phyloP scores from a whole-genome alignment of 2,329 filamentous ascomycete genomes.

The Magnaporthales sp. region DNA sequence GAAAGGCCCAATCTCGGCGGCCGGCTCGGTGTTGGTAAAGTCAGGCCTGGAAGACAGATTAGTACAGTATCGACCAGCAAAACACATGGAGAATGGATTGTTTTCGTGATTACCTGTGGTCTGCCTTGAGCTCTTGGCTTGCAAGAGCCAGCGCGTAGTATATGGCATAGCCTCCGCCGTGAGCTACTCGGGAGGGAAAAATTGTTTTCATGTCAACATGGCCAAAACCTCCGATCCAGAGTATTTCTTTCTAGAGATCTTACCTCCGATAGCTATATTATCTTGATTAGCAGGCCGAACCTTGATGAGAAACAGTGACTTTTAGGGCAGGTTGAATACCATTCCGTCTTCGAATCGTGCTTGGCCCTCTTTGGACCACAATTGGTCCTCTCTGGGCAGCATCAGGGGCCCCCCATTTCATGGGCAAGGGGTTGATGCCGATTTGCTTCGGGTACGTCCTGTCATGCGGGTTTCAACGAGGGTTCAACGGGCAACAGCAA shows the following conservation, averaged over 20 bases:
- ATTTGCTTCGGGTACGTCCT: constrained; percentile 88
- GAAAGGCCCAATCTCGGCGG: constrained; percentile 81
- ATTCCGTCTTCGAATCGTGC: constrained; percentile 73
- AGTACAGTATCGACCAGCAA: background rate
- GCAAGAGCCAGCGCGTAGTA: constrained; percentile 92
- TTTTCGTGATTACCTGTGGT: constrained; percentile 45
- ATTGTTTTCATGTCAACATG: background rate
- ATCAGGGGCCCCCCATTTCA: constrained; percentile 81
- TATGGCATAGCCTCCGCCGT: constrained; percentile 87
- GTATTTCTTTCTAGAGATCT: background rate
- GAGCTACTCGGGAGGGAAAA: constrained; percentile 14
- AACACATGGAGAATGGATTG: background rate
- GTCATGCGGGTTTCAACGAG: background rate
- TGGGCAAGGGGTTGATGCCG: constrained; percentile 81
- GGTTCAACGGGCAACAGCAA: background rate
- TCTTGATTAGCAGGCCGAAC: background rate
- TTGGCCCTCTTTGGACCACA: constrained; percentile 68
- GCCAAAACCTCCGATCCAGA: background rate
- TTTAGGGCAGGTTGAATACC: constrained; percentile 38
- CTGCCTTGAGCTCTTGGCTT: constrained; percentile 74
- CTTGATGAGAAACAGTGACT: background rate
- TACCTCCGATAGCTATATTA: constrained; percentile 13
- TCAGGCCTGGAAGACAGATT: constrained; percentile 35
- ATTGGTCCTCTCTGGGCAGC: constrained; percentile 73
- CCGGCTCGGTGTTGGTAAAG: constrained; percentile 74